phyloP scores from a whole-genome alignment of 306 rosid genomes.

The Pterocarpus macrocarpus region DNA sequence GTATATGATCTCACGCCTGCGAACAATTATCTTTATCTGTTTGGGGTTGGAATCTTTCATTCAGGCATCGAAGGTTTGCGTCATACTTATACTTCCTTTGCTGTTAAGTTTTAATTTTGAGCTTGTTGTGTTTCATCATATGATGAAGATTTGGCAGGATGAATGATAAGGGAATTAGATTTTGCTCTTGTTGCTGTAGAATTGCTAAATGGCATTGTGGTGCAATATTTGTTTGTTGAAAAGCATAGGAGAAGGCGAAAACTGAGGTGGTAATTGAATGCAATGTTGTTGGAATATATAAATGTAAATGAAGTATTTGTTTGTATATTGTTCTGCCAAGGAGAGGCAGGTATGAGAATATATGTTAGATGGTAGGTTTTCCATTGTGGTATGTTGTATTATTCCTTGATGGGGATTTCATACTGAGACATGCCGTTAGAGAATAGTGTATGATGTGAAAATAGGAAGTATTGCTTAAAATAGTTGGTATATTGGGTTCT shows the following conservation, averaged over 20 bases:
- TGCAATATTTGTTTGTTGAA: background rate
- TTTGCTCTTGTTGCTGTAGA: background rate
- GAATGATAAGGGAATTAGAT: background rate
- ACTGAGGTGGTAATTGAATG: background rate
- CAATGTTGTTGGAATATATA: background rate
- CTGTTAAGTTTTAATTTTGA: background rate
- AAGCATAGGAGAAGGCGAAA: background rate
- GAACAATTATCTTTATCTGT: constrained; percentile 79
- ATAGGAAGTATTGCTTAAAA: constrained; percentile 17
- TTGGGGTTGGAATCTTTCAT: constrained; percentile 95
- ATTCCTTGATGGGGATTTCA: background rate
- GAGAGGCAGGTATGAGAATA: background rate
- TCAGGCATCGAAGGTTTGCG: constrained; percentile 87
- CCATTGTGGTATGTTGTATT: constrained; percentile 3
- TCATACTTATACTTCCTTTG: background rate
- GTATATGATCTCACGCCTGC: constrained; percentile 93
- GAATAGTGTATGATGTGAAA: background rate
- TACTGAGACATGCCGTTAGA: constrained; percentile 1
- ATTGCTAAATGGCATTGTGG: constrained; percentile 14
- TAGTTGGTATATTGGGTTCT: constrained; percentile 14
- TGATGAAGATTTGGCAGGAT: background rate
- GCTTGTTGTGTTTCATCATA: background rate
- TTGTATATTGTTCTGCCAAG: background rate
- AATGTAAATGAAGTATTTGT: background rate
- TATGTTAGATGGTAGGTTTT: background rate